These are phyloP conservation scores for Alternaria tenuissima DNA, from an alignment of 2,329 filamentous ascomycete species.

Conservation along the genomic window DNA sequence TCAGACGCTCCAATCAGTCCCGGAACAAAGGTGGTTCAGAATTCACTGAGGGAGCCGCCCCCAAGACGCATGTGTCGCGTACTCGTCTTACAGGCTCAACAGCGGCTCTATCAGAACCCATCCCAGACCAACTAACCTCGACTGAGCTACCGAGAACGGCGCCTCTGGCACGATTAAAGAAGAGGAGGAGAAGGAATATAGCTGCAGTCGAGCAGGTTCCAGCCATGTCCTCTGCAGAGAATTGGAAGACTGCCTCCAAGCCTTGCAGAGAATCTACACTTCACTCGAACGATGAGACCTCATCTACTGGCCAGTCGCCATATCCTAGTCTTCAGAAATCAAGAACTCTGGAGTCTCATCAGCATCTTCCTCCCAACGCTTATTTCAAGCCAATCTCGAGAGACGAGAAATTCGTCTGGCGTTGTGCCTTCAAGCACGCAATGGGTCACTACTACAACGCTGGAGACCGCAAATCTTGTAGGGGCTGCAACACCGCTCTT, in stretches of 20 bases:
- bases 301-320: neutral
- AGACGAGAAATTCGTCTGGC: constrained; percentile 34
- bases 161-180: neutral
- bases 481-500: constrained; percentile 32
- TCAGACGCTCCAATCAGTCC: neutral
- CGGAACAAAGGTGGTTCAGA: neutral
- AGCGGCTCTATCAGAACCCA: neutral
- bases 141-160: neutral
- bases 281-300: neutral
- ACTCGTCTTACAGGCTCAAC: neutral
- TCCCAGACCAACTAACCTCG: neutral
- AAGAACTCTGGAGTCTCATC: constrained; percentile 26
- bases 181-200: neutral
- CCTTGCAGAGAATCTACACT: neutral
- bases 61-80: neutral
- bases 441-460: constrained; percentile 42
- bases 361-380: constrained; percentile 29
- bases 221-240: neutral
- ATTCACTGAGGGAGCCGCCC: neutral
- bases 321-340: constrained; percentile 24
- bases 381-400: constrained; percentile 25
- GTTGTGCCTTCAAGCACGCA: constrained; percentile 36
- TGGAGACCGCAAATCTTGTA: constrained; percentile 34
- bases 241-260: neutral
- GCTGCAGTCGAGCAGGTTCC: neutral